These are phyloP conservation scores for Nepenthes gracilis DNA, from an alignment of 148 eudicot genomes.

Conservation along the genomic window DNA sequence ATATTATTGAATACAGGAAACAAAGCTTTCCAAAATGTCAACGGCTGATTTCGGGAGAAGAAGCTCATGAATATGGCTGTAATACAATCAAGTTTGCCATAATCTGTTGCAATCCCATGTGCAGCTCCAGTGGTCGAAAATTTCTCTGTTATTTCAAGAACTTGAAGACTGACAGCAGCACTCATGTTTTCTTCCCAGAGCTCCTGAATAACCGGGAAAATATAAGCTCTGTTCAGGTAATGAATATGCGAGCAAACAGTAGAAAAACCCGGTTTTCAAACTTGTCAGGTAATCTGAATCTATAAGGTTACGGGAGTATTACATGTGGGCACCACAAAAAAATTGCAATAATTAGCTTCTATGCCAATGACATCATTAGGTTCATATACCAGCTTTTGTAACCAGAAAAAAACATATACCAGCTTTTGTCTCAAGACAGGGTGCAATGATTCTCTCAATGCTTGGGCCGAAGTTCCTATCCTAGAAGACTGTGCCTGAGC, in stretches of 20 bases:
- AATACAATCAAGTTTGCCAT: constrained; percentile 95
- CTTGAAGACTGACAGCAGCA: constrained; percentile 94
- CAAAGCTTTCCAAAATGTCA: constrained; percentile 77
- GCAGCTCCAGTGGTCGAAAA: constrained; percentile 77
- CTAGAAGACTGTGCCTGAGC: constrained; percentile 98
- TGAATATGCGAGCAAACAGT: not conserved
- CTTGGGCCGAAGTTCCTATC: constrained; percentile 91
- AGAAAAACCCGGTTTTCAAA: not conserved
- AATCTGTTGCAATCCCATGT: constrained; percentile 83
- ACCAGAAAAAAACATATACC: constrained; percentile 20
- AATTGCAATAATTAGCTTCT: not conserved
- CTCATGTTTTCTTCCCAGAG: constrained; percentile 99
- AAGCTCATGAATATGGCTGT: constrained; percentile 81
- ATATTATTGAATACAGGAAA: constrained; percentile 76
- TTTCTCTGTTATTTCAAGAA: constrained; percentile 73
- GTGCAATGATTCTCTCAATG: constrained; percentile 93
- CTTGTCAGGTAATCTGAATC: not conserved
- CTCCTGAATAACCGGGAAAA: constrained; percentile 41
- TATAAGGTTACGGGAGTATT: not conserved
- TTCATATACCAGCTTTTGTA: constrained; percentile 68
- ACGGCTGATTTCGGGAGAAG: constrained; percentile 85
- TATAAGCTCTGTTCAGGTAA: not conserved
- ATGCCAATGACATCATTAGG: not conserved
- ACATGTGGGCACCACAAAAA: not conserved
- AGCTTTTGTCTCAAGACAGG: constrained; percentile 94